Base-by-base conservation (phyloP, 164 flowering plant genomes). In the Vitis rotundifolia region DNA sequence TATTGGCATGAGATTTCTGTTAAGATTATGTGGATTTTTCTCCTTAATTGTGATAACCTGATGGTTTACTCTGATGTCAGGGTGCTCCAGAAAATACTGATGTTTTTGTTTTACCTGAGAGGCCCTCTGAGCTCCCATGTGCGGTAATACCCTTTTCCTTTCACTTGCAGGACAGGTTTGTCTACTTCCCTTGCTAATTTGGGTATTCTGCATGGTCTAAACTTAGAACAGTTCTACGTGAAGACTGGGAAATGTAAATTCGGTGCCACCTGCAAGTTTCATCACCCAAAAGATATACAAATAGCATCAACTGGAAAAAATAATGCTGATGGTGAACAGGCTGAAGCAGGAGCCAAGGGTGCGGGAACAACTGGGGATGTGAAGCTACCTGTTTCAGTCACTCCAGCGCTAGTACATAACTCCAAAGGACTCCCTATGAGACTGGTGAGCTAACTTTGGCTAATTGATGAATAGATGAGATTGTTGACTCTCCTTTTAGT, bases 241-340 rank as follows among this genome's bases (percentile, higher is more conserved):
- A 96, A 91, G 82, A 92, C 98, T 73, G 97, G 99, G 59, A 83
- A 70, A 68, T 96, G 99, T 71, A 96, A 92, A 77, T 96, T 86
- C 86, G 98, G 97, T 59, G 71, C 72, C 49, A 74, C 78, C 47
- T 96, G 99, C 87, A 96, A 87, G 78, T 96, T 90, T 75, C 85
- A 96, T 81, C 99, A 96, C 79, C 99, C 99, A 66, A 91, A 86
- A 79, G 93, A 89, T 76, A 69, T 89, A 60, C 81, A 75, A 47
- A 71, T 87, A 15, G 76, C 82, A 29, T 64, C 67, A 57, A 54
- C 78, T 74, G 87, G 68, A 47, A 85, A 77, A 75, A 88, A 80
- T 55, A 77, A 67, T 81, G 80, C 55, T 47, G 69, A 15, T 65
- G 72, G 67, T 22, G 81, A 65, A 53, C 85, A 82, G 64, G 68